These are phyloP conservation scores for Mycena alexandri DNA, from an alignment of 768 basidiomycete species.

Conservation along the genomic window DNA sequence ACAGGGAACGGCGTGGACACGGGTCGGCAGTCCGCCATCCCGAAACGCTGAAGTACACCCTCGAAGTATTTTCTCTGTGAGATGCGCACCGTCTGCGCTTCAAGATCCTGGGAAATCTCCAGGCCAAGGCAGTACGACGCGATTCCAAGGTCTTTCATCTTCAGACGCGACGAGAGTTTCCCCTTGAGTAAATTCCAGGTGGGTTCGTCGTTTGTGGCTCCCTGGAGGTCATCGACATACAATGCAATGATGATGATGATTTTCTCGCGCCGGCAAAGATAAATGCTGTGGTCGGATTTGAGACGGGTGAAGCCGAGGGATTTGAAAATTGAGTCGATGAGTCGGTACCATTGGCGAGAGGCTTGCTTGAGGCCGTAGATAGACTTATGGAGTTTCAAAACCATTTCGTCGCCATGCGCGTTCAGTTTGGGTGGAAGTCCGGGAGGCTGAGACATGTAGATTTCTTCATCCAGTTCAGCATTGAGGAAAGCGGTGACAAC, in stretches of 20 bases:
- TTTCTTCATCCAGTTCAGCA: constrained; percentile 14
- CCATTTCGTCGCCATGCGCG: constrained; percentile 8
- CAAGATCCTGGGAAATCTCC: background rate
- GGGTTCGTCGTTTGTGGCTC: background rate
- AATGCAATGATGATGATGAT: constrained; percentile 5
- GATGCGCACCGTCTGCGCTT: constrained; percentile 1
- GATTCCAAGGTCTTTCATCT: constrained; percentile 18
- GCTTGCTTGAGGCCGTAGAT: constrained; percentile 22
- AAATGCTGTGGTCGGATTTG: constrained; percentile 17
- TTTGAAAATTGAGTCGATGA: background rate
- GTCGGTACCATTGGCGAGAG: constrained; percentile 5
- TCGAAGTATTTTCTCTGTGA: constrained; percentile 11
- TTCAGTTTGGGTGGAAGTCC: constrained; percentile 16
- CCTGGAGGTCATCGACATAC: constrained; percentile 11
- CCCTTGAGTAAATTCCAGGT: background rate
- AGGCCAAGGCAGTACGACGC: background rate
- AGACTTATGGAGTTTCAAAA: constrained; percentile 6
- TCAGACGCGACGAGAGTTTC: background rate
- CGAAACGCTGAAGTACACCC: background rate
- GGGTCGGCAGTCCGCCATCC: constrained; percentile 4
- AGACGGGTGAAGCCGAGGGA: constrained; percentile 9
- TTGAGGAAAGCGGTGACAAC: constrained; percentile 20
- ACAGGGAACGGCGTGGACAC: constrained; percentile 8
- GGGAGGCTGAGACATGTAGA: constrained; percentile 16
- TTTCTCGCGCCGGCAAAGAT: background rate